phyloP scores from a whole-genome alignment of 2,329 filamentous ascomycete genomes.

The Penicillium palitans region DNA sequence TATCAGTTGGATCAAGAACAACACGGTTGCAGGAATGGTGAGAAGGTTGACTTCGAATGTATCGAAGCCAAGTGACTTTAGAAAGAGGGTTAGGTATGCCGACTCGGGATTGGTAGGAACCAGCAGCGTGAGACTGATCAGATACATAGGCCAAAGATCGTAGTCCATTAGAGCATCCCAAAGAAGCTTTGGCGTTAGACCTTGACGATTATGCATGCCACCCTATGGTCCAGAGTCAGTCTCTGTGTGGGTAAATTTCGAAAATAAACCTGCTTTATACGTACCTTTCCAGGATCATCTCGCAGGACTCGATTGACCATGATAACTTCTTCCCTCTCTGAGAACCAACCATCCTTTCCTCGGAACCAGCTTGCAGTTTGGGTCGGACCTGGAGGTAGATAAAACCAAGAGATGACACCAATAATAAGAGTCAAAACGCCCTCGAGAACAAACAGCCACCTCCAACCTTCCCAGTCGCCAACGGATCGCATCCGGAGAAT shows the following conservation, averaged over 20 bases:
- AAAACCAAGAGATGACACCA: constrained; percentile 38
- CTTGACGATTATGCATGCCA: constrained; percentile 35
- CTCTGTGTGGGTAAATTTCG: rapidly evolving
- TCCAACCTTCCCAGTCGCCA: constrained; percentile 7
- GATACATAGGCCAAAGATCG: constrained; percentile 38
- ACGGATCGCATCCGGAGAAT: constrained; percentile 12
- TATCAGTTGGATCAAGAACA: constrained; percentile 57
- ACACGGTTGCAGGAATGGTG: constrained; percentile 56
- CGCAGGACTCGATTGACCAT: constrained; percentile 60
- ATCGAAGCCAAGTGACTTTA: constrained; percentile 44
- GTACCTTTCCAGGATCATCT: constrained; percentile 52
- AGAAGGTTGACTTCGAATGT: constrained; percentile 44
- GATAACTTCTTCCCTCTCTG: constrained; percentile 64
- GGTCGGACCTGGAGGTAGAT: constrained; percentile 62
- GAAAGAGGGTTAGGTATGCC: constrained; percentile 49
- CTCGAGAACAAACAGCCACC: constrained; percentile 12
- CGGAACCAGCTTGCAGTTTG: constrained; percentile 62
- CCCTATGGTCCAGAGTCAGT: constrained; percentile 9
- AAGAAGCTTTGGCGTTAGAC: constrained; percentile 27
- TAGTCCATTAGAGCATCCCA: constrained; percentile 35
- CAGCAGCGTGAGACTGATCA: constrained; percentile 30
- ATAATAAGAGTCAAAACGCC: constrained; percentile 7
- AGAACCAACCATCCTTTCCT: constrained; percentile 59
- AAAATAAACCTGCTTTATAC: rapidly evolving
- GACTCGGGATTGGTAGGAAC: constrained; percentile 32